phyloP scores from a whole-genome alignment of 2,329 filamentous ascomycete species.

The Thelonectria olida region DNA sequence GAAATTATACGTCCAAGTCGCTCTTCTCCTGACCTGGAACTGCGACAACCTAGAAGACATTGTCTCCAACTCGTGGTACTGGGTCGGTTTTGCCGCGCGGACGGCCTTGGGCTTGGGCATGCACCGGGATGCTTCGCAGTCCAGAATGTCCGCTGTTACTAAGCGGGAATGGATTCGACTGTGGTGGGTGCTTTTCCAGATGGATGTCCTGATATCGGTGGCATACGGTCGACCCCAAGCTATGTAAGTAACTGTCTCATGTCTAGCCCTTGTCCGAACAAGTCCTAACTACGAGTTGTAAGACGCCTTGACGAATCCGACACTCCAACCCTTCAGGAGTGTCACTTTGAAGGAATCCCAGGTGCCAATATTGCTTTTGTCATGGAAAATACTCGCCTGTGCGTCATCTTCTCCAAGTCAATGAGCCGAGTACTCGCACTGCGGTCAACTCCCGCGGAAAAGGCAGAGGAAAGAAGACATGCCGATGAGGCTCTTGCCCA shows the following conservation, averaged over 20 bases:
- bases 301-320: constrained; percentile 61
- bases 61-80: constrained; percentile 60
- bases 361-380: constrained; percentile 54
- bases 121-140: constrained; percentile 49
- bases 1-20: constrained; percentile 62
- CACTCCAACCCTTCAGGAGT: constrained; percentile 52
- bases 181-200: constrained; percentile 54
- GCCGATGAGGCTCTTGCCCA: constrained; percentile 45
- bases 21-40: constrained; percentile 64
- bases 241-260: constrained; percentile 46
- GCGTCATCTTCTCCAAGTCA: constrained; percentile 56
- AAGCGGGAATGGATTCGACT: constrained; percentile 49
- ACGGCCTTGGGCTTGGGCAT: constrained; percentile 64
- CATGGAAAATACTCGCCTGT: constrained; percentile 59
- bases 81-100: constrained; percentile 62
- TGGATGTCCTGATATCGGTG: constrained; percentile 48
- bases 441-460: constrained; percentile 35
- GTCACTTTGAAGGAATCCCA: constrained; percentile 54
- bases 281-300: neutral
- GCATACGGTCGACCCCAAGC: constrained; percentile 61
- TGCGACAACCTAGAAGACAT: constrained; percentile 64
- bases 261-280: neutral
- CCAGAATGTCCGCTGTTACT: constrained; percentile 41
- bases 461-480: constrained; percentile 38
- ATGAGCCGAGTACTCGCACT: constrained; percentile 41